phyloP scores from a whole-genome alignment of 1,284 basidiomycete genomes.

The Leccinum pachyderme region DNA sequence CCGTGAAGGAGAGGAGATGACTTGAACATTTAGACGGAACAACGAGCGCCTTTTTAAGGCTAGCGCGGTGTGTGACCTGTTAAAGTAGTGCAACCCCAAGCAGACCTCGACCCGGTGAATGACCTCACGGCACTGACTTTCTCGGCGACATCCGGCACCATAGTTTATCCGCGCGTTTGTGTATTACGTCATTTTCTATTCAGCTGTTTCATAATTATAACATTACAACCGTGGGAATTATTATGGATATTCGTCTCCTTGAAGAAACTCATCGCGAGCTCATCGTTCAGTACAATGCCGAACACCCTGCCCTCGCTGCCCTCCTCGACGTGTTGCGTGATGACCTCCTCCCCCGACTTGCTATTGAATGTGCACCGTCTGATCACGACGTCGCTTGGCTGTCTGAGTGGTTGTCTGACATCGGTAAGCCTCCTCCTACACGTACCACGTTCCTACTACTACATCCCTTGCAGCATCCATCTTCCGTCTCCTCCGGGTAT shows the following conservation, averaged over 20 bases:
- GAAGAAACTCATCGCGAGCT: constrained; percentile 41
- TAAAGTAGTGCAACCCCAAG: neutral
- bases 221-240: neutral
- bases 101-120: neutral
- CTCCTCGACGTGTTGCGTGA: constrained; percentile 51
- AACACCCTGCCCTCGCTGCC: constrained; percentile 29
- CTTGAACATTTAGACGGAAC: neutral
- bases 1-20: neutral
- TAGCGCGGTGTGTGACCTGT: neutral
- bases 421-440: constrained; percentile 38
- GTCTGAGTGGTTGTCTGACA: constrained; percentile 60
- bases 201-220: neutral
- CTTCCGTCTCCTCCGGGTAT: constrained; percentile 65
- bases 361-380: constrained; percentile 53
- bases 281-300: constrained; percentile 45
- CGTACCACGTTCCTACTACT: neutral
- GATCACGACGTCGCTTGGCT: constrained; percentile 48
- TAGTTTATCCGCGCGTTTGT: neutral
- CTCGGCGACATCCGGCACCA: neutral
- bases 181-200: too few relatives aligned
- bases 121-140: neutral
- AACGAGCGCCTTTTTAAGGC: neutral
- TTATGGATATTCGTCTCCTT: constrained; percentile 32
- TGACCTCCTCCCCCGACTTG: constrained; percentile 57
- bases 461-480: constrained; percentile 45